Percentiles rank a stretch among this genome's conserved stretches.
Conservation (phyloP, 2,329 filamentous ascomycete genomes). For the Lachnellula cervina region DNA sequence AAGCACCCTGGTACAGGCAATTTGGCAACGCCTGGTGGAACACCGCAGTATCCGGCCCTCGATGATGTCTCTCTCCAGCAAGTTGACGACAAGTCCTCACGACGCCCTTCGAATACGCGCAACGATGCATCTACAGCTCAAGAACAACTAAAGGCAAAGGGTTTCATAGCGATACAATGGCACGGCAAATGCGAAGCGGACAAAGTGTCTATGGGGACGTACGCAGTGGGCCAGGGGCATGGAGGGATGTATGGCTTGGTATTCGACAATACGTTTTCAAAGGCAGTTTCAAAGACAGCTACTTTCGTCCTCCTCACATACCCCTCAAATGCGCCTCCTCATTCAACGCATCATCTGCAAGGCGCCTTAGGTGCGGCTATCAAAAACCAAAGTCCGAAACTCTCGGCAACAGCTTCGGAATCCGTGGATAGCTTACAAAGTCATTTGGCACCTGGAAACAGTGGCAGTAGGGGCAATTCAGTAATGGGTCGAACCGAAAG, state of each 20-base stretch:
- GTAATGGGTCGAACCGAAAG: slow-evolving; percentile 50
- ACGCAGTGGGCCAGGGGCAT: slow-evolving; percentile 68
- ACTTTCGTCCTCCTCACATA: slow-evolving; percentile 95
- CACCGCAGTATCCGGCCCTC: slow-evolving; percentile 11
- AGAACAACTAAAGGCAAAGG: slow-evolving; percentile 59
- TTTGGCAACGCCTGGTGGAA: slow-evolving; percentile 16
- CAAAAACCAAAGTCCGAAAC: slow-evolving; percentile 42
- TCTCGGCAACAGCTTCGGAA: slow-evolving; percentile 43
- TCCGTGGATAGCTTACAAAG: slow-evolving; percentile 60
- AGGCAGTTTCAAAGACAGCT: slow-evolving; percentile 87
- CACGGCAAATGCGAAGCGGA: slow-evolving; percentile 94
- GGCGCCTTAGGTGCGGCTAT: slow-evolving; percentile 41
- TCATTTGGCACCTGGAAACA: slow-evolving; percentile 31
- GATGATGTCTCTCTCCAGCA: slow-evolving; percentile 26
- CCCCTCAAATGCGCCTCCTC: slow-evolving; percentile 73
- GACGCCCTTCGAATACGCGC: slow-evolving; percentile 40
- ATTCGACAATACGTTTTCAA: slow-evolving; percentile 98
- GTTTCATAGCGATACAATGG: slow-evolving; percentile 73
- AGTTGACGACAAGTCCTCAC: slow-evolving; percentile 20
- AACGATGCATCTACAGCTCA: slow-evolving; percentile 57
- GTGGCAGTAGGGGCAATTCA: slow-evolving; percentile 41
- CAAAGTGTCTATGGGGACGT: slow-evolving; percentile 86
- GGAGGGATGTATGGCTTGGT: slow-evolving; percentile 94
- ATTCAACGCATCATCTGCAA: slow-evolving; percentile 66
- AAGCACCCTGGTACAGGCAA: slow-evolving; percentile 73